Percentiles rank a stretch among this genome's conserved stretches.
phyloP scores from a whole-genome alignment of 106 monocot genomes.

The Dioscorea dumetorum region DNA sequence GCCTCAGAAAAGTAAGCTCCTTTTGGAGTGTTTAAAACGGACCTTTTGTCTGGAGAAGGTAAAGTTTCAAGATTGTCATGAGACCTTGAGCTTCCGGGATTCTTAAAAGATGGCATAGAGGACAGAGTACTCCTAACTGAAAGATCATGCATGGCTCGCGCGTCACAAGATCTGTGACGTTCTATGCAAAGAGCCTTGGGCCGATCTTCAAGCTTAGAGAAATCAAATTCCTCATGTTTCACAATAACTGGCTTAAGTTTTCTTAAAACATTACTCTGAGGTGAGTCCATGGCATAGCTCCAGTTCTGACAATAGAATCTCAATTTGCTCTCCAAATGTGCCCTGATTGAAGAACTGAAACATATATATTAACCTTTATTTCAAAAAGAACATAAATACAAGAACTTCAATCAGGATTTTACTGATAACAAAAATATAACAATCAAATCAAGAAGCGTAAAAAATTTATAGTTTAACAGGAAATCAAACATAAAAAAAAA shows the following conservation, averaged over 20 bases:
- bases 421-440: too few relatives aligned
- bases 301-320: too few relatives aligned
- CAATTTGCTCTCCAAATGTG: too few relatives aligned
- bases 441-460: too few relatives aligned
- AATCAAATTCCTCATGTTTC: conserved; percentile 9
- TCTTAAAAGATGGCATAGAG: not conserved
- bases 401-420: too few relatives aligned
- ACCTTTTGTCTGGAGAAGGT: conserved; percentile 2
- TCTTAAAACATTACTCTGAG: not conserved
- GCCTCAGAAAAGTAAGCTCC: conserved; percentile 2
- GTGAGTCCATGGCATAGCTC: not conserved
- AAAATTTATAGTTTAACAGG: too few relatives aligned
- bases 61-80: not conserved
- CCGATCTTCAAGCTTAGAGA: conserved; percentile 5
- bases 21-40: conserved; percentile 10
- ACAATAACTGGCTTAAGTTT: not conserved
- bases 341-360: too few relatives aligned
- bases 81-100: conserved; percentile 1
- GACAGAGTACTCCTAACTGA: not conserved
- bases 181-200: conserved; percentile 5
- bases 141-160: not conserved
- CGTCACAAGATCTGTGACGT: conserved; percentile 19
- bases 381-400: too few relatives aligned
- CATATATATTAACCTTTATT: too few relatives aligned
- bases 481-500: too few relatives aligned